phyloP scores from a whole-genome alignment of 1,284 basidiomycete species.

The Golubevia pallescens region DNA sequence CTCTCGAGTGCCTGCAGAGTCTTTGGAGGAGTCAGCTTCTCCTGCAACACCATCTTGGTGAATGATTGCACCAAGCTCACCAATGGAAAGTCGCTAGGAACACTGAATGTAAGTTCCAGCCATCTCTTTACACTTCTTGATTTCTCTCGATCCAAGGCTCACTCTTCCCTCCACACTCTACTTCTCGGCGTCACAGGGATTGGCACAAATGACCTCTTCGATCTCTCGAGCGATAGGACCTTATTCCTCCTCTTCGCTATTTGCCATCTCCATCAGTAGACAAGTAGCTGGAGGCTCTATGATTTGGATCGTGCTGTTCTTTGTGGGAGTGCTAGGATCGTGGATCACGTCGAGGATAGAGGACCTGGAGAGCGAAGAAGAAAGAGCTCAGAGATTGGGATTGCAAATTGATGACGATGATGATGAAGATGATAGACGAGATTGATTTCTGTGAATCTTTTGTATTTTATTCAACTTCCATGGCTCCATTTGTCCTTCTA shows the following conservation, averaged over 20 bases:
- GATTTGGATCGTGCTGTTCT: constrained; percentile 28
- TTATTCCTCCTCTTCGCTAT: constrained; percentile 25
- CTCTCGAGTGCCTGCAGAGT: too few species aligned
- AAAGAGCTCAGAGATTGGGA: too few species aligned
- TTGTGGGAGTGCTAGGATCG: constrained; percentile 17
- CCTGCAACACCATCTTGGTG: constrained; percentile 31
- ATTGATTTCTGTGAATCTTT: too few species aligned
- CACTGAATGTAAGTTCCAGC: constrained; percentile 16
- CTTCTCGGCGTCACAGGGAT: not conserved
- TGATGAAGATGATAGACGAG: too few species aligned
- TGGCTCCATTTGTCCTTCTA: too few species aligned
- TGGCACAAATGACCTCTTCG: constrained; percentile 31
- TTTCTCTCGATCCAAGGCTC: too few species aligned
- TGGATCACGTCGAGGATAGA: constrained; percentile 5
- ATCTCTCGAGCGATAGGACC: constrained; percentile 28
- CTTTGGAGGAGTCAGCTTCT: constrained; percentile 5
- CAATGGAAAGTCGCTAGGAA: constrained; percentile 19
- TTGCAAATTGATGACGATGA: too few species aligned
- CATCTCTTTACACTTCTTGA: too few species aligned
- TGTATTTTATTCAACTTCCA: too few species aligned
- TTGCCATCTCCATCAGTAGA: constrained; percentile 22
- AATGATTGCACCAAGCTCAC: constrained; percentile 31
- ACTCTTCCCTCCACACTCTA: too few species aligned
- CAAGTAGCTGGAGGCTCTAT: constrained; percentile 28
- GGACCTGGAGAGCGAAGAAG: constrained; percentile 3